Evolutionary conservation across 306 rosid species (phyloP).

Genomic region (Cucurbita maxima): DNA sequence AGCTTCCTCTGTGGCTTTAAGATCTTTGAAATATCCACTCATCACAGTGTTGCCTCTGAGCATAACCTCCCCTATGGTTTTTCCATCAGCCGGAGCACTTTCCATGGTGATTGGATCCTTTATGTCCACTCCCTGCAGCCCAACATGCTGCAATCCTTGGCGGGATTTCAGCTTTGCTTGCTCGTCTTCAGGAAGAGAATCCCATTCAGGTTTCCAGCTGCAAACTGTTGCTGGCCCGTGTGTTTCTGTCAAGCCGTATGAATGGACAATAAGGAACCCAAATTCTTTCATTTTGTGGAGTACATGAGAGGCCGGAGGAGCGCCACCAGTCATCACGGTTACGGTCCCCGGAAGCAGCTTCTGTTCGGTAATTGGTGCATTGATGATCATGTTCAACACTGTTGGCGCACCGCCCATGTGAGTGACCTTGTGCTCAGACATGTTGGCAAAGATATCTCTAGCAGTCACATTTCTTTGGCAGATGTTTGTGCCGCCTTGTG

Average conservation of each 20-base stretch:
- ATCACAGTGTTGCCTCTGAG: constrained; percentile 74
- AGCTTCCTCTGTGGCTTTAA: constrained; percentile 47
- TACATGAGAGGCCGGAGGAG: constrained; percentile 62
- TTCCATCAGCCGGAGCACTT: constrained; percentile 67
- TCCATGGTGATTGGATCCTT: constrained; percentile 67
- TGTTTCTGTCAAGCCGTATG: constrained; percentile 83
- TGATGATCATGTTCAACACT: constrained; percentile 49
- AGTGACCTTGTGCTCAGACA: constrained; percentile 49
- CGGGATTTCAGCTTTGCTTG: constrained; percentile 57
- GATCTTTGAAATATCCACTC: constrained; percentile 68
- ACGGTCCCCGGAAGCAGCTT: constrained; percentile 51
- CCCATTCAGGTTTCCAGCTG: constrained; percentile 74
- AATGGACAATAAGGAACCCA: constrained; percentile 46
- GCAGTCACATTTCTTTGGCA: constrained; percentile 63
- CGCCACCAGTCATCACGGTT: constrained; percentile 54
- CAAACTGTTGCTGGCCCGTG: constrained; percentile 69
- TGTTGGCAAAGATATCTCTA: constrained; percentile 32
- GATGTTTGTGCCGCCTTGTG: constrained; percentile 79
- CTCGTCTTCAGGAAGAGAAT: constrained; percentile 29
- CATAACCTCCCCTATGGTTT: constrained; percentile 81
- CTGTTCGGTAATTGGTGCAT: constrained; percentile 31
- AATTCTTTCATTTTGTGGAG: constrained; percentile 48
- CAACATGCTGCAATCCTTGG: constrained; percentile 71
- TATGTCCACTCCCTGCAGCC: constrained; percentile 50
- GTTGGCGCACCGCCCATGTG: constrained; percentile 77